Conservation (phyloP, 2,329 filamentous ascomycete genomes). For the Akanthomyces uredinophilus region DNA sequence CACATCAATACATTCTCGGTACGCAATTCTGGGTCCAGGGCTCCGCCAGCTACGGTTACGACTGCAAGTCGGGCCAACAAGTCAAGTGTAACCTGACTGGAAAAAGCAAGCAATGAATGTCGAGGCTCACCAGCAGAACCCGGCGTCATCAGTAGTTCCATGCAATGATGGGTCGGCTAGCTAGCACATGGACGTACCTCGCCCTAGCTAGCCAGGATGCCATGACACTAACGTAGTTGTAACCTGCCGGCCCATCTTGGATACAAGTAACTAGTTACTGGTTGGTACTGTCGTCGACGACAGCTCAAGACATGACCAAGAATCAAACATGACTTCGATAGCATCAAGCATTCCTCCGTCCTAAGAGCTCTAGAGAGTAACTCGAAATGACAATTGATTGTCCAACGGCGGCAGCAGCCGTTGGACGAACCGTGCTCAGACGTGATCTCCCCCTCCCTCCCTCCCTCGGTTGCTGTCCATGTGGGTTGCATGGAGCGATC, state of each 20-base stretch:
- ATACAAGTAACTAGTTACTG: too few species aligned
- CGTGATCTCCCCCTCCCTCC: background rate
- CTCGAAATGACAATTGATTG: background rate
- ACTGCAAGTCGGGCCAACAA: too few species aligned
- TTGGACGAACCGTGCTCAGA: too few species aligned
- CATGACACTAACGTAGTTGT: constrained; percentile 2
- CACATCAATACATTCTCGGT: background rate
- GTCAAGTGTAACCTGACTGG: too few species aligned
- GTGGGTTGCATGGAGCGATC: constrained; percentile 7
- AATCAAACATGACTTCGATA: too few species aligned
- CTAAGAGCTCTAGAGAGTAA: background rate
- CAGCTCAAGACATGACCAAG: too few species aligned
- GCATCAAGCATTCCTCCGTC: background rate
- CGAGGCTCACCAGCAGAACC: background rate
- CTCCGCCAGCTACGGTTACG: background rate
- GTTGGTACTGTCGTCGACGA: background rate
- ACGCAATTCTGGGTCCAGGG: background rate
- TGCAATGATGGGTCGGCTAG: background rate
- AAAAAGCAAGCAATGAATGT: background rate
- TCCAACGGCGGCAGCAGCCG: too few species aligned
- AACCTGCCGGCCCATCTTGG: background rate
- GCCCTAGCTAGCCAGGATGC: background rate
- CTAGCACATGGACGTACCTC: background rate
- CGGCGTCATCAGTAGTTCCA: background rate
- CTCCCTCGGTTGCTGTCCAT: background rate